phyloP scores from a whole-genome alignment of 2,329 filamentous ascomycete species.

The Aspergillus amoenus region DNA sequence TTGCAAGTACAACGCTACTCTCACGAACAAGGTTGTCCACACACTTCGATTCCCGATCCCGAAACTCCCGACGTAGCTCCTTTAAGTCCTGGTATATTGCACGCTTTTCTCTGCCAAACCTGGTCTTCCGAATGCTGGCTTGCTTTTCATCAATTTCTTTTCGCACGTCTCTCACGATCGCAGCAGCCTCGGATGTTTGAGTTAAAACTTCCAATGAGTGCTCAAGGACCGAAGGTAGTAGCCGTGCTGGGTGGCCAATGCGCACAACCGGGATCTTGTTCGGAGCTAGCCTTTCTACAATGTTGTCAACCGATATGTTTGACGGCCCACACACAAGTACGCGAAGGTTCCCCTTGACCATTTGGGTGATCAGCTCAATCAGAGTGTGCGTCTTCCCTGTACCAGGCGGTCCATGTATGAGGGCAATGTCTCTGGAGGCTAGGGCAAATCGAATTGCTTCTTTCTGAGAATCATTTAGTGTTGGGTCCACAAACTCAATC shows the following conservation, averaged over 20 bases:
- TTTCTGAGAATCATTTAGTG: slow-evolving; percentile 62
- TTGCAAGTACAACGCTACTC: slow-evolving; percentile 87
- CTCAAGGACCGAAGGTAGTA: slow-evolving; percentile 81
- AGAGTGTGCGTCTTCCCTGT: slow-evolving; percentile 97
- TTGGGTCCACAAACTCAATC: slow-evolving; percentile 56
- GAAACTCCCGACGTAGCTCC: slow-evolving; percentile 82
- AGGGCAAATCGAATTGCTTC: slow-evolving; percentile 76
- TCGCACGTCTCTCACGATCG: slow-evolving; percentile 85
- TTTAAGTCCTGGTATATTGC: slow-evolving; percentile 83
- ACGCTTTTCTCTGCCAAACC: slow-evolving; percentile 73
- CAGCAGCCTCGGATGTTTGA: slow-evolving; percentile 83
- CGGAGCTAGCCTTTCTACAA: slow-evolving; percentile 84
- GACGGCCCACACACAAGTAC: slow-evolving; percentile 94
- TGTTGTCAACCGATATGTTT: slow-evolving; percentile 97
- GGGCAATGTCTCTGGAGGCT: slow-evolving; percentile 73
- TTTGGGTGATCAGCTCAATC: slow-evolving; percentile 91
- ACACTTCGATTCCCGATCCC: slow-evolving; percentile 78
- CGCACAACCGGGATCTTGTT: slow-evolving; percentile 85
- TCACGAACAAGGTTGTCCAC: slow-evolving; percentile 71
- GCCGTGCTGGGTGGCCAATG: slow-evolving; percentile 85
- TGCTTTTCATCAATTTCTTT: slow-evolving; percentile 93
- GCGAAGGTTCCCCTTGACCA: slow-evolving; percentile 70
- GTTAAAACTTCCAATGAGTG: slow-evolving; percentile 92
- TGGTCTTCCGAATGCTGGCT: slow-evolving; percentile 81
- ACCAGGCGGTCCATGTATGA: slow-evolving; percentile 93